Base-by-base conservation (phyloP, 768 basidiomycete species). In the Favolaschia claudopus region DNA sequence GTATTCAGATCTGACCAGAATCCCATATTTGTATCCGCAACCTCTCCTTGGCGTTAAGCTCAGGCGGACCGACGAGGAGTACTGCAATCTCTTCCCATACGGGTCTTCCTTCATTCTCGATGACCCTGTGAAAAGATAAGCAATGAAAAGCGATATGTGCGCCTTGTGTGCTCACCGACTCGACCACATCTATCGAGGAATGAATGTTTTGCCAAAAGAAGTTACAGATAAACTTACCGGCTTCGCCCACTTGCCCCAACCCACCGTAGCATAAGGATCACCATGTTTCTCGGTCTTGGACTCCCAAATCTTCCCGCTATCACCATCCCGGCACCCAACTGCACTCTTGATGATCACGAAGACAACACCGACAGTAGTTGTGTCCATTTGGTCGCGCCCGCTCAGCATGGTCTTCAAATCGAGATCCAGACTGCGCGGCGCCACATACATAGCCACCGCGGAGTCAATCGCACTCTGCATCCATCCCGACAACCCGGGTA, bases 11-110 rank as follows among this genome's bases (percentile, higher is more conserved):
- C 74, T 27, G 38, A 78, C 90, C 89, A 9, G 85, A 87, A 67
- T 92, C 91, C 89, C 89, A 91, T 2, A 91, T 72, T 77, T 89
- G 89, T 20, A 87, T 71, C 20, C 79, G 79, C 19, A 91, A 71
- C 50, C 77, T 77, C 71, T 93, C 92, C 55, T 87, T 81, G 0
- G 86, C 81, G 65, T 90, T 84, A 45, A 91, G 73, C 56, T 90
- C 89, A 40, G 88, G 81, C 36, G 82, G 79, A 7, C 85, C 85
- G 10, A 92, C 79, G 2, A 91, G 72, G 0, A 92, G 65, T 4
- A 85, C 79, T 0, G 84, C 80, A 0, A 85, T 87, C 75, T 93
- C 90, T 65, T 90, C 89, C 77, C 83, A 92, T 1, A 87, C 79
- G 4, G 89, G 89, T 49, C 85, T 80, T 17, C 81, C 74, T 49